Base-by-base conservation (phyloP, 768 basidiomycete species). In the Phylloporus rhodoxanthus region DNA sequence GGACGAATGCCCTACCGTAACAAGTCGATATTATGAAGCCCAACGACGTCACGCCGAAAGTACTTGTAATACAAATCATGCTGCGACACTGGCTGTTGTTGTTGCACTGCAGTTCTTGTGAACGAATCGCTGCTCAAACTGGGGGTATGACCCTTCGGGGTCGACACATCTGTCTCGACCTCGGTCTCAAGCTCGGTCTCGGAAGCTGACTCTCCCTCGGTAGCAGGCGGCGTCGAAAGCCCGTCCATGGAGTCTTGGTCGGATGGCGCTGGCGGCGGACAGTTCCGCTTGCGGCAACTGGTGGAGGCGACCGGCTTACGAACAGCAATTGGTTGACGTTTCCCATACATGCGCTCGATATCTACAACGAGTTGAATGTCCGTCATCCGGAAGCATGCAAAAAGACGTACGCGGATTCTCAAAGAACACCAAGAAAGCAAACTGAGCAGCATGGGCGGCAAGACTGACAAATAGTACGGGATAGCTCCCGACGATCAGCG, bases 391-490 rank as follows among this genome's bases (percentile, higher is more conserved):
- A 28, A 47, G 45, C 17, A 40, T 14, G 28, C 26, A 19, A 26
- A 14, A 19, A 26, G 26, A 74, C 91, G 64, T 62, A 95, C 93
- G 96, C 54, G 96, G 95, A 61, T 95, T 98, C 72, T 98, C 96
- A 60, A 99, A 98, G 68, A 85, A 85, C 14, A 93, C 77, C 45
- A 99, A 74, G 78, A 99, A 99, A 2, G 85, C 92, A 66, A 99
- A 99, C 59, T 99, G 96, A 15, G 90, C 88, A 0, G 93, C 90
- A 60, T 99, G 96, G 0, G 89, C 94, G 2, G 84, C 84, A n/a
- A 99, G 79, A 57, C 90, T 93, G 53, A 85, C 90, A 61, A 97
- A 97, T 11, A 99, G 73, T 9, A 97, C 93, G 0, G 85, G 77
- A 58, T 94, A 91, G 66, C 87, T 91, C 15, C 91, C 92, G 21